Evolutionary conservation across 768 basidiomycete species (phyloP), one percentile per base, ranked within the genome.

Genomic region (Leccinum barrowsii): DNA sequence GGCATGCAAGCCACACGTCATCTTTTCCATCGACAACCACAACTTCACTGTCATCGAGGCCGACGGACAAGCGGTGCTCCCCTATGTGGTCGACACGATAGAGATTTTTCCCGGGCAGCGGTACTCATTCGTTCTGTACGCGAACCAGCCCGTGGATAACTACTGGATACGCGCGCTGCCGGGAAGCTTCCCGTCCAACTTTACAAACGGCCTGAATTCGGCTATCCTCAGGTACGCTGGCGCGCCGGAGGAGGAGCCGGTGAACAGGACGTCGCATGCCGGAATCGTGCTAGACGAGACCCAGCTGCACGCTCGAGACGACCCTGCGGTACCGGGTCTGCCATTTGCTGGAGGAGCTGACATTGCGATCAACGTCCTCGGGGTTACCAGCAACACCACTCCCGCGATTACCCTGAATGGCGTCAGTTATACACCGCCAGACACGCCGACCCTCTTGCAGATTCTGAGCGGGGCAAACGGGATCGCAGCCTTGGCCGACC

Each of bases 91-190:
- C 3, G 76, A 80, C 54, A 65, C 69, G 12, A 74, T 82, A 50
- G 69, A 74, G 10, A 78, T 85, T 34, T 80, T 75, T 55, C 70
- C 74, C 15, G 82, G 75, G 1, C 83, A 84, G 65, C 77, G 82
- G 12, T 84, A 84, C 65, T 80, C 81, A 0, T 71, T 81, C 60
- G 66, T 82, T 11, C 59, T 79, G 13, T 60, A 62, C 34, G 74
- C 75, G 7, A 70, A 74, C 49, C 68, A 74, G 44, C 62, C 69
- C 0, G 58, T 75, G 26, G 68, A 63, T 42, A 79, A 77, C 56
- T 79, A 78, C 48, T 78, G 78, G 75, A 73, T 77, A 50, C 75
- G 75, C 15, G 75, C 76, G 3, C 21, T 65, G 12, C 75, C 77
- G 32, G 46, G 46, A 47, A 22, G 46, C 46, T 59, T 52, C 13